Evolutionary conservation across 2,329 filamentous ascomycete genomes (phyloP).

Genomic region (Scopulariopsis brevicaulis): DNA sequence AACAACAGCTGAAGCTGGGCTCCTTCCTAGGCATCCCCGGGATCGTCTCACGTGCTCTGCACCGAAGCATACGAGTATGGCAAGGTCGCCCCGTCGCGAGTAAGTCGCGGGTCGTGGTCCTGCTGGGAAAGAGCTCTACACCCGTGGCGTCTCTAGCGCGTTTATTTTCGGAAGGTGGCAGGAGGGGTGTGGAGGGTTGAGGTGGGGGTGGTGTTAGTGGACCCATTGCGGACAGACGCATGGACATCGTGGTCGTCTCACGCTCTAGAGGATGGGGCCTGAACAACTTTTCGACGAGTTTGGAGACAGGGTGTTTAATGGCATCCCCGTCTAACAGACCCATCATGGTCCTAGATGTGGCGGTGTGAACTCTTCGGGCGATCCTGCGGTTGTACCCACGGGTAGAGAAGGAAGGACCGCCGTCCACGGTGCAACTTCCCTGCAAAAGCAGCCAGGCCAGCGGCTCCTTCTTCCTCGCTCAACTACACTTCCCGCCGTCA

Average conservation of each 20-base stretch:
- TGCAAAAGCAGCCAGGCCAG: not conserved
- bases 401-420: not conserved
- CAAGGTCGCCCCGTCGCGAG: not conserved
- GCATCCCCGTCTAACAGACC: too few species aligned
- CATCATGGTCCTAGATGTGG: too few species aligned
- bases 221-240: not conserved
- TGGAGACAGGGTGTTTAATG: too few species aligned
- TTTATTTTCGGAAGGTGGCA: not conserved
- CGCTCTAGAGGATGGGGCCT: too few species aligned
- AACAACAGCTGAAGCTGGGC: too few species aligned
- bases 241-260: not conserved
- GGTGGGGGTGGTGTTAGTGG: not conserved
- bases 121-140: not conserved
- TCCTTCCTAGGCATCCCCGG: too few species aligned
- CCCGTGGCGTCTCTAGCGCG: conserved; percentile 1
- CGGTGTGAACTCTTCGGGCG: too few species aligned
- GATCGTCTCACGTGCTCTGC: too few species aligned
- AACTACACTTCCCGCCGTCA: not conserved
- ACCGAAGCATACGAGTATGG: not conserved
- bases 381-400: not conserved
- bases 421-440: not conserved
- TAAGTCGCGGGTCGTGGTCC: too few species aligned
- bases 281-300: too few species aligned
- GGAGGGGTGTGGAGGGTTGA: not conserved
- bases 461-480: not conserved